A percentile compares a stretch with the other conserved stretches of the same genome.
Conservation (phyloP, 768 basidiomycete species). For the Tricholoma flavovirens region DNA sequence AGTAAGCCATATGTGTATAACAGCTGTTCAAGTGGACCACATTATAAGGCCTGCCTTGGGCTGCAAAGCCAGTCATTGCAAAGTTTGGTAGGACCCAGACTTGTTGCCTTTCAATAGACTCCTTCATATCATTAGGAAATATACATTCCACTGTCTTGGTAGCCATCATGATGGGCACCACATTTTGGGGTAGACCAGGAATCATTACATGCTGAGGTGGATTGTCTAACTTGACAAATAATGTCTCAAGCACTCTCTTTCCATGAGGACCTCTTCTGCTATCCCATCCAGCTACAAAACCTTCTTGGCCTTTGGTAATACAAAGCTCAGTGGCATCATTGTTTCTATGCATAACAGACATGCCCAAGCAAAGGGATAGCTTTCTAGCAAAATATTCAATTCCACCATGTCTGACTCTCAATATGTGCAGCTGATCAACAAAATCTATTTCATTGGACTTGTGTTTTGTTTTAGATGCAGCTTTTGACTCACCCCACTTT, state of each 20-base stretch:
- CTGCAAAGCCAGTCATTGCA: not conserved
- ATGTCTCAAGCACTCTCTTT: conserved; percentile 4
- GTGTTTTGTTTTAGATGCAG: not conserved
- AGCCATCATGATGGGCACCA: conserved; percentile 1
- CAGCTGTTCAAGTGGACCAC: not conserved
- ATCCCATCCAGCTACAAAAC: conserved; percentile 20
- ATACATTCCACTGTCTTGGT: not conserved
- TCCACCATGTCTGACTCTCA: not conserved
- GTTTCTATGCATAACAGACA: conserved; percentile 24
- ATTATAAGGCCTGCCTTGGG: conserved; percentile 1
- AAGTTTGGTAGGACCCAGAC: not conserved
- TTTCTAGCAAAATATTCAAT: conserved; percentile 2
- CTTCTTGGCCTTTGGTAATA: conserved; percentile 29
- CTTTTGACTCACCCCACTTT: not conserved
- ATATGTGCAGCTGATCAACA: not conserved
- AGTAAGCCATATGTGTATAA: not conserved
- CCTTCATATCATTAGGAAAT: not conserved
- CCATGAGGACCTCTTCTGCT: conserved; percentile 8
- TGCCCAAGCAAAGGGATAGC: conserved; percentile 18
- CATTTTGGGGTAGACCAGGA: conserved; percentile 7
- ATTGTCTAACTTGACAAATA: conserved; percentile 9
- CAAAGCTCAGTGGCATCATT: too few relatives aligned
- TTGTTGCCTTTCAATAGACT: not conserved
- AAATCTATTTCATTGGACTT: not conserved
- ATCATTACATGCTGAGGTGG: conserved; percentile 6